Percentiles rank a stretch among this genome's conserved stretches.
Conservation (phyloP, 2,329 filamentous ascomycete genomes). For the Fusarium anthophilum region DNA sequence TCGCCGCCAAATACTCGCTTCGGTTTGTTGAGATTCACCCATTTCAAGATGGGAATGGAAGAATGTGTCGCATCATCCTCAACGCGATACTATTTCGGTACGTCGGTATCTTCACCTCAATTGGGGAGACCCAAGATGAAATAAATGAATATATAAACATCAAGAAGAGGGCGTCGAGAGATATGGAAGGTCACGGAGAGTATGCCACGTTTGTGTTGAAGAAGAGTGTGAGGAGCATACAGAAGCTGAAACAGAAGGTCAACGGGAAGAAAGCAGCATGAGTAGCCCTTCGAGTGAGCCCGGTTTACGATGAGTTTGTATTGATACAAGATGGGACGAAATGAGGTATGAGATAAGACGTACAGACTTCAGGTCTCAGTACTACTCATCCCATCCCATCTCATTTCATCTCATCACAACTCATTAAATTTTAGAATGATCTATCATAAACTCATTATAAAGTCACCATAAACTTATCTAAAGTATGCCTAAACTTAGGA, state of each 20-base stretch:
- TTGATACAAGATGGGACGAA: neutral
- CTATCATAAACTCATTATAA: neutral
- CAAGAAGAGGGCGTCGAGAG: constrained; percentile 32
- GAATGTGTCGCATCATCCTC: constrained; percentile 50
- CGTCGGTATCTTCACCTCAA: constrained; percentile 30
- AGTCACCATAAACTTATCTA: neutral
- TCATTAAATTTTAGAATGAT: neutral
- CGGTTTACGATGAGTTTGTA: rapidly evolving
- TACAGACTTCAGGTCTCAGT: rapidly evolving
- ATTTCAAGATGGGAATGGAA: constrained; percentile 52
- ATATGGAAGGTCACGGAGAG: constrained; percentile 42
- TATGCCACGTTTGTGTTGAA: constrained; percentile 41
- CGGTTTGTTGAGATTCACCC: constrained; percentile 51
- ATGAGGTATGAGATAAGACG: neutral
- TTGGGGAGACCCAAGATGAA: constrained; percentile 37
- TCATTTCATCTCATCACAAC: neutral
- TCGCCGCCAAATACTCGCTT: constrained; percentile 43
- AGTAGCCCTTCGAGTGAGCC: rapidly evolving
- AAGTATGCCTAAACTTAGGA: neutral
- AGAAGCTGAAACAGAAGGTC: constrained; percentile 38
- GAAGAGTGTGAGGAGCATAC: constrained; percentile 7
- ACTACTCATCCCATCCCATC: neutral
- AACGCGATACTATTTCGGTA: constrained; percentile 49
- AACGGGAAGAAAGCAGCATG: constrained; percentile 5
- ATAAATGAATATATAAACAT: constrained; percentile 36